Percentiles rank a stretch among this genome's conserved stretches.
Conservation (phyloP, 805 yeast species). For the Lipomyces mesembrius region DNA sequence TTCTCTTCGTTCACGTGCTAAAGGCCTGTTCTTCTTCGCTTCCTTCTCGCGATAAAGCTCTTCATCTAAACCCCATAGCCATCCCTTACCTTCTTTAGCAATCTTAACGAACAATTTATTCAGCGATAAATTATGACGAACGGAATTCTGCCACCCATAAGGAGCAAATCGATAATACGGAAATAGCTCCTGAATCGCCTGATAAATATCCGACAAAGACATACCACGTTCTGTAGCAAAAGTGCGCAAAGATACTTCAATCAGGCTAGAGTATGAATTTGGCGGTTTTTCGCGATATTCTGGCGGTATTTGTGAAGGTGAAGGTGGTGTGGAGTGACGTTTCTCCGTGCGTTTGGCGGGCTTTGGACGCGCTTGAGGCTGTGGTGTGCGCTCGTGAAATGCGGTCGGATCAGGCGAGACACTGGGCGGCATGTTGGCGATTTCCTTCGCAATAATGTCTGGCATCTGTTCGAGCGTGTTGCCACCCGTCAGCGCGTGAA, state of each 20-base stretch:
- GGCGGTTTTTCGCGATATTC: conserved; percentile 85
- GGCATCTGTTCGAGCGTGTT: conserved; percentile 21
- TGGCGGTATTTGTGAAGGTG: conserved; percentile 72
- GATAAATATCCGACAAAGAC: conserved; percentile 82
- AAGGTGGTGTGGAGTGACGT: conserved; percentile 32
- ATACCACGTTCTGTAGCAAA: conserved; percentile 72
- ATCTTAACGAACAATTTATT: conserved; percentile 84
- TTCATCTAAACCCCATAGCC: conserved; percentile 93
- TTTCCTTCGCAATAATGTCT: conserved; percentile 22
- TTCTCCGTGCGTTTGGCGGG: conserved; percentile 21
- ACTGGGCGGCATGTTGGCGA: conserved; percentile 24
- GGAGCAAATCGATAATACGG: conserved; percentile 94
- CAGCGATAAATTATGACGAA: conserved; percentile 83
- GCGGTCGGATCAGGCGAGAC: conserved; percentile 15
- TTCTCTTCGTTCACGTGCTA: conserved; percentile 63
- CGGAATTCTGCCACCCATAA: conserved; percentile 97
- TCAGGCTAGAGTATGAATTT: conserved; percentile 76
- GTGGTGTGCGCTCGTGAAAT: not conserved
- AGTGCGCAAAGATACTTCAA: conserved; percentile 75
- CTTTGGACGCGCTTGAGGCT: not conserved
- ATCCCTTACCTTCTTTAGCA: conserved; percentile 87
- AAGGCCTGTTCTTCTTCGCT: conserved; percentile 60
- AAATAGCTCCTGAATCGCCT: conserved; percentile 81
- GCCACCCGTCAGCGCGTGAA: conserved; percentile 12
- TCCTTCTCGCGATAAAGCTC: conserved; percentile 83